phyloP scores from a whole-genome alignment of 495 filamentous ascomycete genomes.

The Amniculicola lignicola region DNA sequence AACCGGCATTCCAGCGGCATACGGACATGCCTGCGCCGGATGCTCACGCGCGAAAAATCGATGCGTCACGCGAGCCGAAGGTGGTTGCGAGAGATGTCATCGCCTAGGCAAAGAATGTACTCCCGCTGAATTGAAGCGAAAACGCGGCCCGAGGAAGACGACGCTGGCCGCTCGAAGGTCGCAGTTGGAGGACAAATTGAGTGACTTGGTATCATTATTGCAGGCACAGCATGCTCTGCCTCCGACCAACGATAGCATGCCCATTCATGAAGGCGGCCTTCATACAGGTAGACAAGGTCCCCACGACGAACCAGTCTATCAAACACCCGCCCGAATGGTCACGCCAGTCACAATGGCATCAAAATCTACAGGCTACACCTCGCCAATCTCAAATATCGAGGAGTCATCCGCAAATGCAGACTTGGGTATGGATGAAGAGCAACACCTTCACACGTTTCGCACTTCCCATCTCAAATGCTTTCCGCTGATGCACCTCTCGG shows the following conservation, averaged over 20 bases:
- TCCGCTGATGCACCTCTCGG: slow-evolving; percentile 4
- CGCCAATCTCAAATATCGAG: background rate
- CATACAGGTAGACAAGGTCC: background rate
- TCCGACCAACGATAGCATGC: background rate
- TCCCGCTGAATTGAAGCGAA: background rate
- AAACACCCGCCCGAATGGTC: background rate
- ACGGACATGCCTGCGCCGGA: slow-evolving; percentile 7
- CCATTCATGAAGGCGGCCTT: background rate
- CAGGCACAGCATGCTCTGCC: slow-evolving; percentile 1
- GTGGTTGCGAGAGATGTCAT: slow-evolving; percentile 15
- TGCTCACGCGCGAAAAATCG: slow-evolving; percentile 2
- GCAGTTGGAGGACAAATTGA: slow-evolving; percentile 14
- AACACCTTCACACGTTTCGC: slow-evolving; percentile 4
- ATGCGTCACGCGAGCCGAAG: background rate
- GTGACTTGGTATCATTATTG: slow-evolving; percentile 8
- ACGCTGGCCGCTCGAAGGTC: slow-evolving; percentile 1
- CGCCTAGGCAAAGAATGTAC: slow-evolving; percentile 12
- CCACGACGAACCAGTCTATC: background rate
- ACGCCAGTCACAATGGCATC: slow-evolving; percentile 1
- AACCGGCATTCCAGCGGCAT: background rate
- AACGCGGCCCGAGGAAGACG: background rate
- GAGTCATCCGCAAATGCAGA: background rate
- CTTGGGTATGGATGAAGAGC: background rate
- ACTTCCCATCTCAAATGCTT: slow-evolving; percentile 4
- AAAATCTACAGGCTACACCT: background rate